Conservation (phyloP, 2,329 filamentous ascomycete species). For the Trichothecium sympodiale region DNA sequence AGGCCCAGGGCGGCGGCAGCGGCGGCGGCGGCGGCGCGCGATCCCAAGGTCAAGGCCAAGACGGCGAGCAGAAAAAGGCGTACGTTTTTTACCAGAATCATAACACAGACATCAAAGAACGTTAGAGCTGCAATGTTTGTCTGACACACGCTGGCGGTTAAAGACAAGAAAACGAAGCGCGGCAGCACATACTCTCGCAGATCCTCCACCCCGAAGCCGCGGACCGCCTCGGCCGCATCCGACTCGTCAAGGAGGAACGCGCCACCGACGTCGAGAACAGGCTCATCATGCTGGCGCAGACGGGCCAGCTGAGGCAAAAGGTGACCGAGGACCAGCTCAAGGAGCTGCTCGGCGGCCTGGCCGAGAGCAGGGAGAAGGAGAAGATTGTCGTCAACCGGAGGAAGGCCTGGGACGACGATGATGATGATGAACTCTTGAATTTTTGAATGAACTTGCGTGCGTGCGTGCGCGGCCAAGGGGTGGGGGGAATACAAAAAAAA, state of each 20-base stretch:
- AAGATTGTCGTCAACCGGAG: constrained; percentile 80
- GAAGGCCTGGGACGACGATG: constrained; percentile 77
- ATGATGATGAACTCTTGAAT: constrained; percentile 59
- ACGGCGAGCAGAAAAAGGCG: constrained; percentile 50
- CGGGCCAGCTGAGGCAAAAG: constrained; percentile 75
- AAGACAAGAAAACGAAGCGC: constrained; percentile 55
- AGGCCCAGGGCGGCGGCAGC: constrained; percentile 52
- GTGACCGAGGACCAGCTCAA: constrained; percentile 91
- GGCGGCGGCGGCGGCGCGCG: constrained; percentile 28
- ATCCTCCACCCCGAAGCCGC: constrained; percentile 92
- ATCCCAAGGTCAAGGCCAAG: constrained; percentile 23
- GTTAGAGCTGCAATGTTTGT: no score
- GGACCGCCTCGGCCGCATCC: constrained; percentile 86
- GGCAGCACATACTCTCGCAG: constrained; percentile 69
- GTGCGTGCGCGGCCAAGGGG: no score
- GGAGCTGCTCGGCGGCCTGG: constrained; percentile 74
- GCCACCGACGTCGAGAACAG: constrained; percentile 86
- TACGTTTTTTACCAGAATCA: constrained; percentile 8
- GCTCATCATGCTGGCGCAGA: constrained; percentile 80
- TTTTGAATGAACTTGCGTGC: no score
- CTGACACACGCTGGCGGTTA: no score
- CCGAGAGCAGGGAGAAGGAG: constrained; percentile 66
- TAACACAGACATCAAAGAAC: neutral
- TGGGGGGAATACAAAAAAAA: constrained; percentile 1
- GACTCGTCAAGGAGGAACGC: constrained; percentile 86